phyloP scores from a whole-genome alignment of 495 filamentous ascomycete species.

The Penicillium pulvis region DNA sequence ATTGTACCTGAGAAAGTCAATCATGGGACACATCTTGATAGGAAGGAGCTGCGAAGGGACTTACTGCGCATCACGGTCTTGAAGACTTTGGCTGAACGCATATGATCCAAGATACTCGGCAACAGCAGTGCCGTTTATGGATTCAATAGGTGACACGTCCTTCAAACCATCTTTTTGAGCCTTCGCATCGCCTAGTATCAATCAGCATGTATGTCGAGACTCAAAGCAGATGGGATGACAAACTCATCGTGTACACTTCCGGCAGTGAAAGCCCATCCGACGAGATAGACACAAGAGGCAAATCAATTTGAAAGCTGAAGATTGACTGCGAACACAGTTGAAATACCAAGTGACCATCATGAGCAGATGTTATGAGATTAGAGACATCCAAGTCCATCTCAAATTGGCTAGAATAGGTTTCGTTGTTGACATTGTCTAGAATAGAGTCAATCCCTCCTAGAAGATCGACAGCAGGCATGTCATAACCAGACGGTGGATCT shows the following conservation, averaged over 20 bases:
- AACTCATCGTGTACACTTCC: conserved; percentile 34
- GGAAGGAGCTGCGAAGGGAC: conserved; percentile 6
- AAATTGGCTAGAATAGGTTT: conserved; percentile 47
- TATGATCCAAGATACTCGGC: conserved; percentile 27
- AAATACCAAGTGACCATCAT: conserved; percentile 52
- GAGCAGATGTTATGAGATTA: conserved; percentile 40
- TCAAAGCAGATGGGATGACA: background rate
- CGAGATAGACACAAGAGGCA: conserved; percentile 40
- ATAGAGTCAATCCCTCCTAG: conserved; percentile 46
- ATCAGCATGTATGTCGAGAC: background rate
- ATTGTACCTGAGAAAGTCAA: conserved; percentile 28
- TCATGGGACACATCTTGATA: background rate
- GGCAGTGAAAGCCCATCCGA: conserved; percentile 39
- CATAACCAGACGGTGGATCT: conserved; percentile 56
- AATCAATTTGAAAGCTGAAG: conserved; percentile 23
- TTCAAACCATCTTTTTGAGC: conserved; percentile 13
- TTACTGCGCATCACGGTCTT: conserved; percentile 45
- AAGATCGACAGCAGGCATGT: conserved; percentile 56
- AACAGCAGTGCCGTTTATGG: conserved; percentile 38
- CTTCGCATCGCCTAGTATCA: conserved; percentile 23
- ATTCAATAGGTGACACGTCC: conserved; percentile 29
- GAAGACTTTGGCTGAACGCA: conserved; percentile 22
- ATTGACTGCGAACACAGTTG: conserved; percentile 32
- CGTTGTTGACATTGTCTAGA: conserved; percentile 35
- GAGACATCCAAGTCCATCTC: conserved; percentile 52